These are phyloP conservation scores for Diaporthe longicolla DNA, from an alignment of 2,329 filamentous ascomycete species.

Conservation along the genomic window DNA sequence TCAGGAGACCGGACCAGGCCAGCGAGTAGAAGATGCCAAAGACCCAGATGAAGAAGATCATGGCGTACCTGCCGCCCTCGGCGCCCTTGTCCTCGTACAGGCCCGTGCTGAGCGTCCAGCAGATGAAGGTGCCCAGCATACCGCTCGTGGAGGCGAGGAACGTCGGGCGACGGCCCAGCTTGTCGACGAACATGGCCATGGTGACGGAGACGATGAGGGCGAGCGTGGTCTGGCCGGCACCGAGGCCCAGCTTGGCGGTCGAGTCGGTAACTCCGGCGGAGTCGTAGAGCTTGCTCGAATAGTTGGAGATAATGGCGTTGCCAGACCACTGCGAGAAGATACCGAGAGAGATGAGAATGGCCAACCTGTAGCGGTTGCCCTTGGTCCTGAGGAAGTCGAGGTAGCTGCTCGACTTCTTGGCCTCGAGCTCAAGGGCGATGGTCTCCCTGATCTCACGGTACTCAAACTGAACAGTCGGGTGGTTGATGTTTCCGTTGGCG, in stretches of 20 bases:
- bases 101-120: slow-evolving; percentile 64
- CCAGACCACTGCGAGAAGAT: slow-evolving; percentile 73
- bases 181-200: slow-evolving; percentile 68
- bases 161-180: slow-evolving; percentile 68
- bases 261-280: slow-evolving; percentile 65
- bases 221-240: slow-evolving; percentile 65
- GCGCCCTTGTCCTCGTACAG: slow-evolving; percentile 58
- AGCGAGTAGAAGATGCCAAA: slow-evolving; percentile 64
- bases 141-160: slow-evolving; percentile 63
- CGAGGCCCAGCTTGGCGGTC: slow-evolving; percentile 60
- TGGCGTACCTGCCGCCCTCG: slow-evolving; percentile 55
- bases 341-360: slow-evolving; percentile 67
- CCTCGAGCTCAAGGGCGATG: slow-evolving; percentile 65
- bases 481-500: slow-evolving; percentile 65
- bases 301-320: slow-evolving; percentile 73
- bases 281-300: slow-evolving; percentile 67
- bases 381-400: slow-evolving; percentile 67
- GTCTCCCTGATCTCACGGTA: slow-evolving; percentile 73
- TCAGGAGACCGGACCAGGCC: slow-evolving; percentile 70
- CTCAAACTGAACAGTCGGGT: slow-evolving; percentile 71
- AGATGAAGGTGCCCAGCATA: slow-evolving; percentile 64
- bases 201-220: slow-evolving; percentile 66
- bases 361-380: slow-evolving; percentile 69
- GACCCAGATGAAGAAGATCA: slow-evolving; percentile 60
- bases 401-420: slow-evolving; percentile 63